Conservation (phyloP, 306 rosid species). For the Carpinus fangiana region DNA sequence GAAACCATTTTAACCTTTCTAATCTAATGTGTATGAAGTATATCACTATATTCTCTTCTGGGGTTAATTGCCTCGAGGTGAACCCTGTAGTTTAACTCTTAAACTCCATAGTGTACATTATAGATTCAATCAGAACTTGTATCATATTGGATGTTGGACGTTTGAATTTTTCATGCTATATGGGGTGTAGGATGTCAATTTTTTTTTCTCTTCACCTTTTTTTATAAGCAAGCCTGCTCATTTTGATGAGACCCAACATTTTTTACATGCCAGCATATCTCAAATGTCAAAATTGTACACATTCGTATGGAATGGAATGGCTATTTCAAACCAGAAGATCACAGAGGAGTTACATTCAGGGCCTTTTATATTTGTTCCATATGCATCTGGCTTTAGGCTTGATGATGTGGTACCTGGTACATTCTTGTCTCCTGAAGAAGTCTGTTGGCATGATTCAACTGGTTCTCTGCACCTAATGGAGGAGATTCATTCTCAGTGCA, state of each 20-base stretch:
- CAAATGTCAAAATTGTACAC: constrained; percentile 83
- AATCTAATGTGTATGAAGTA: background rate
- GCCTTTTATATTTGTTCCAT: constrained; percentile 75
- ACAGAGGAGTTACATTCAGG: constrained; percentile 60
- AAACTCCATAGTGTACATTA: background rate
- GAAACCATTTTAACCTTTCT: background rate
- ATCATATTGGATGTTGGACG: background rate
- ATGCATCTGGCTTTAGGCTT: constrained; percentile 44
- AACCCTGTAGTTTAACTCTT: background rate
- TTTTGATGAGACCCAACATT: constrained; percentile 10
- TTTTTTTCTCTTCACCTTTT: background rate
- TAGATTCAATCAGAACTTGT: background rate
- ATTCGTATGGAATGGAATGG: constrained; percentile 78
- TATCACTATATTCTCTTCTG: background rate
- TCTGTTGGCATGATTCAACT: constrained; percentile 76
- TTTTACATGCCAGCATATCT: constrained; percentile 48
- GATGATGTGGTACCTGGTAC: constrained; percentile 64
- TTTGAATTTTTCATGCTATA: background rate
- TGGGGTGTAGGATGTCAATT: background rate
- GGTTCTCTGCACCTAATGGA: constrained; percentile 55
- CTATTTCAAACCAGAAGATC: constrained; percentile 55
- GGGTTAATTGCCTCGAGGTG: background rate
- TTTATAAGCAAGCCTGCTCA: constrained; percentile 12
- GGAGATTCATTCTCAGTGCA: constrained; percentile 39
- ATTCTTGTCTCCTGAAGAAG: constrained; percentile 61